Evolutionary conservation across 345 rosid species (phyloP).

Genomic region (Bretschneidera sinensis): DNA sequence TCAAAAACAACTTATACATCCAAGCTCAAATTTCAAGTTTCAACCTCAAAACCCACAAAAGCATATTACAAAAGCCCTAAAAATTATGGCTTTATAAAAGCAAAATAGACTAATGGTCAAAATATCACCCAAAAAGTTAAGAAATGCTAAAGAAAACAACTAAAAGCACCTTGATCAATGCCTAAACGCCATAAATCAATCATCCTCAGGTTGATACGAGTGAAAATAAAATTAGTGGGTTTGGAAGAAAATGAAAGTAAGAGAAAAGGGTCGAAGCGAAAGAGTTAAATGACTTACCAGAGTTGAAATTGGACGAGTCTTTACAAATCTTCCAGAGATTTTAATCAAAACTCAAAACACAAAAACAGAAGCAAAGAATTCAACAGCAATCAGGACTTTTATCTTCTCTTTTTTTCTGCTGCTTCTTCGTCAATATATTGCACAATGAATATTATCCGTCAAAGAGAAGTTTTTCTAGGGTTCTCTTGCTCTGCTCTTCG

Average conservation of each 20-base stretch:
- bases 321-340: slow-evolving; percentile 14
- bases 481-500: slow-evolving; percentile 13
- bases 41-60: too few species aligned
- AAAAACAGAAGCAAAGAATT: too few species aligned
- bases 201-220: too few species aligned
- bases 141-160: too few species aligned
- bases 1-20: background rate
- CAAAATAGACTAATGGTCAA: slow-evolving; percentile 10
- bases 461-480: slow-evolving; percentile 23
- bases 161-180: slow-evolving; percentile 40
- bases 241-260: slow-evolving; percentile 7
- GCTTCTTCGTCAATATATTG: slow-evolving; percentile 7
- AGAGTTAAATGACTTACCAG: slow-evolving; percentile 34
- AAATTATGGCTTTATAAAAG: slow-evolving; percentile 9
- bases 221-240: slow-evolving; percentile 17
- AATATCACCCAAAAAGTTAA: slow-evolving; percentile 10
- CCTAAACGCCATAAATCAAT: slow-evolving; percentile 24
- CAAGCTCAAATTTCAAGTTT: slow-evolving; percentile 14
- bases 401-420: background rate
- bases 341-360: slow-evolving; percentile 5
- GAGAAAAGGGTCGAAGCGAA: slow-evolving; percentile 18
- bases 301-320: slow-evolving; percentile 22
- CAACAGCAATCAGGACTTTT: slow-evolving; percentile 19
- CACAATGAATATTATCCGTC: slow-evolving; percentile 7
- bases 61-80: too few species aligned